These are phyloP conservation scores for Saxophila tyrrhenica DNA, from an alignment of 495 filamentous ascomycete species.

Conservation along the genomic window DNA sequence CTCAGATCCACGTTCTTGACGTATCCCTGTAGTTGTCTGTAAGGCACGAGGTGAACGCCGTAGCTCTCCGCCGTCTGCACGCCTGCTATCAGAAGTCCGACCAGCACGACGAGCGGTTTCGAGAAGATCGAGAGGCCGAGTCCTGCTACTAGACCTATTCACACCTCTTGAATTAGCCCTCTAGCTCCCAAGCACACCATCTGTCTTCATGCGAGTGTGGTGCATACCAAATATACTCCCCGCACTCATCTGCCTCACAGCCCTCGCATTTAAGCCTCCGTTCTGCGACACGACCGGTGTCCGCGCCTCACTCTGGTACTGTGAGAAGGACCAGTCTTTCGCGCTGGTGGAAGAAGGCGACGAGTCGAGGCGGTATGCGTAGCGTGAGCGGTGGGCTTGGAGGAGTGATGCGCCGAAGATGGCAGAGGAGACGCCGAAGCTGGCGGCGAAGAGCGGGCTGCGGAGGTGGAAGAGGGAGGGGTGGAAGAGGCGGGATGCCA, in stretches of 20 bases:
- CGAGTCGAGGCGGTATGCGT: conserved; percentile 17
- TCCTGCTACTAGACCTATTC: conserved; percentile 53
- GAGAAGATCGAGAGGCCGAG: conserved; percentile 66
- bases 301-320: conserved; percentile 21
- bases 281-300: conserved; percentile 16
- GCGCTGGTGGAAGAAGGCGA: conserved; percentile 8
- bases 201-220: neutral
- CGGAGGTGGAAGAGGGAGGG: conserved; percentile 17
- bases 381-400: conserved; percentile 8
- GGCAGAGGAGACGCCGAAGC: conserved; percentile 12
- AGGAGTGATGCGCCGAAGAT: conserved; percentile 5
- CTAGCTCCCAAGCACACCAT: neutral
- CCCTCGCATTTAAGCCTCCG: conserved; percentile 17
- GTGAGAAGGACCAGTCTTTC: conserved; percentile 24
- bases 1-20: conserved; percentile 46
- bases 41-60: conserved; percentile 61
- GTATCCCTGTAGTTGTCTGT: conserved; percentile 47
- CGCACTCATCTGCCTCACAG: conserved; percentile 23
- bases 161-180: neutral
- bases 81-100: conserved; percentile 58
- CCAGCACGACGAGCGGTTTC: conserved; percentile 55
- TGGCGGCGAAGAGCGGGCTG: conserved; percentile 14
- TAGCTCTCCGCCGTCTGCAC: conserved; percentile 56
- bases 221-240: conserved; percentile 25
- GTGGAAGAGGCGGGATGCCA: conserved; percentile 21